phyloP scores from a whole-genome alignment of 805 yeast species.

The Starmerella scarabaei region DNA sequence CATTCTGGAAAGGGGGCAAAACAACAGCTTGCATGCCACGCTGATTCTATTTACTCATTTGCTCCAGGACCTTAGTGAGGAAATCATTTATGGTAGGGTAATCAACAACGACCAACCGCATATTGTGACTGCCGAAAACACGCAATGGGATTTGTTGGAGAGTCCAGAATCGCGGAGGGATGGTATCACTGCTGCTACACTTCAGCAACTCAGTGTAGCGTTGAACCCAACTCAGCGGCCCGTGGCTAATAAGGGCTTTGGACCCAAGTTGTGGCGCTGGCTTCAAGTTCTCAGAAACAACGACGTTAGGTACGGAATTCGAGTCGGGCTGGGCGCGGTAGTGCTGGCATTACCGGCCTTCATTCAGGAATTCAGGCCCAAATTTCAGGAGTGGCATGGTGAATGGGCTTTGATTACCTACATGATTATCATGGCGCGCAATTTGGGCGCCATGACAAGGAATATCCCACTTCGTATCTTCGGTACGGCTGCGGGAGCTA shows the following conservation, averaged over 20 bases:
- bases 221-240: slow-evolving; percentile 15
- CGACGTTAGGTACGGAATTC: slow-evolving; percentile 64
- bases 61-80: slow-evolving; percentile 48
- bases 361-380: slow-evolving; percentile 39
- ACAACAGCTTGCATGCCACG: slow-evolving; percentile 72
- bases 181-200: slow-evolving; percentile 3
- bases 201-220: slow-evolving; percentile 13
- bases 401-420: slow-evolving; percentile 81
- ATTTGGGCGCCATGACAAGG: slow-evolving; percentile 73
- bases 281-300: slow-evolving; percentile 43
- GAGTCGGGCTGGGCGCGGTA: slow-evolving; percentile 69
- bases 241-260: slow-evolving; percentile 10
- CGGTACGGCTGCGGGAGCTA: slow-evolving; percentile 66
- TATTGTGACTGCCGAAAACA: not conserved
- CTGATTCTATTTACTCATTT: slow-evolving; percentile 68
- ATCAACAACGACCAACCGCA: not conserved
- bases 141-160: not conserved
- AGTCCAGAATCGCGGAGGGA: not conserved
- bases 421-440: slow-evolving; percentile 72
- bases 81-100: slow-evolving; percentile 33
- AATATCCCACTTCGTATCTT: slow-evolving; percentile 40
- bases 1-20: slow-evolving; percentile 32
- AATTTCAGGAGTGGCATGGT: slow-evolving; percentile 54
- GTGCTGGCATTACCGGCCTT: slow-evolving; percentile 56
- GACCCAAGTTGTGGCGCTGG: slow-evolving; percentile 27